Evolutionary conservation across 2,329 filamentous ascomycete genomes (phyloP).

Genomic region (Xylaria sp.): DNA sequence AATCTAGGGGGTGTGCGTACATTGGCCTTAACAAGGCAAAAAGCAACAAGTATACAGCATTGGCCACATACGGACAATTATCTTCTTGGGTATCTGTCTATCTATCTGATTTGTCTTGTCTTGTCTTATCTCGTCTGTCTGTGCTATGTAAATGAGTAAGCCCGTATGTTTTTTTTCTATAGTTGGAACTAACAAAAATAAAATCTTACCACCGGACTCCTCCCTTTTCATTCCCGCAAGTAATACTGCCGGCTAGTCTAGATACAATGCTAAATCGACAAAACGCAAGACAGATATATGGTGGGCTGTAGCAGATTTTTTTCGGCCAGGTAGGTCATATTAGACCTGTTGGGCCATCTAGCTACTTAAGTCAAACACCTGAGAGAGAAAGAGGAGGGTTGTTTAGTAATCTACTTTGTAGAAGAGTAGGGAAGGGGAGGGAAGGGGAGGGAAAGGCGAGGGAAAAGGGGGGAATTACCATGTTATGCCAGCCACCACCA

Average conservation of each 20-base stretch:
- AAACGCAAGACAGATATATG: neutral
- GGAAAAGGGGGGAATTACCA: conserved; percentile 63
- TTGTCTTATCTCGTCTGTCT: too few relatives aligned
- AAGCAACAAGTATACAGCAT: neutral
- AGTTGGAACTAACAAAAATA: neutral
- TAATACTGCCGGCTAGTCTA: neutral
- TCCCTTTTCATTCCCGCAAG: neutral
- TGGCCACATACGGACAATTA: too few relatives aligned
- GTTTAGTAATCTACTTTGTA: neutral
- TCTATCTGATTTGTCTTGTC: too few relatives aligned
- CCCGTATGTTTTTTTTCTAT: too few relatives aligned
- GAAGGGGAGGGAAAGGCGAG: too few relatives aligned
- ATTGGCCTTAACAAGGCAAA: neutral
- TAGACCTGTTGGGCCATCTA: neutral
- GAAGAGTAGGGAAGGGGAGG: neutral
- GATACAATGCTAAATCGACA: neutral
- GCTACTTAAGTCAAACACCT: conserved; percentile 28
- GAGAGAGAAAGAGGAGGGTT: neutral
- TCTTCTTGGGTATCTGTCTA: neutral
- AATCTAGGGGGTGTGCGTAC: too few relatives aligned
- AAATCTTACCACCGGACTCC: neutral
- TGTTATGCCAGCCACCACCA: conserved; percentile 83
- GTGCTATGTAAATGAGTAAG: neutral
- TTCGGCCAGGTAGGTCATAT: neutral
- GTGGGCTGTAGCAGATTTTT: neutral